These are phyloP conservation scores for Zoysia matrella DNA, from an alignment of 202 grass and related monocot species.

Conservation along the genomic window DNA sequence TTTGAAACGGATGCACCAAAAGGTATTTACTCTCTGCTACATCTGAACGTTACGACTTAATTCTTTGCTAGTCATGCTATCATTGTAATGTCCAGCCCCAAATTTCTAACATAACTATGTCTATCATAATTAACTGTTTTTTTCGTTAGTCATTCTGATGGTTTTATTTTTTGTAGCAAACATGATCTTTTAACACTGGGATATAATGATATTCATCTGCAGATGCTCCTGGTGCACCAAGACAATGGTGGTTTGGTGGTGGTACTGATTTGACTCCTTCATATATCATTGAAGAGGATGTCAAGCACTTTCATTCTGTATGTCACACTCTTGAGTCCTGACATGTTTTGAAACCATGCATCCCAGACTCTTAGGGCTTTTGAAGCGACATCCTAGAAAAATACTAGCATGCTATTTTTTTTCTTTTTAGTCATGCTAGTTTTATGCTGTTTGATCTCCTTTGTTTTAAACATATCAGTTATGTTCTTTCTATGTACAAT, in stretches of 20 bases:
- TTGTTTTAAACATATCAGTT: not conserved
- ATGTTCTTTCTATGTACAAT: too few species aligned
- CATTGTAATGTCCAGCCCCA: not conserved
- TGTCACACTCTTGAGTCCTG: conserved; percentile 3
- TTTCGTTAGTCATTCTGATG: not conserved
- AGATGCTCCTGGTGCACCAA: conserved; percentile 88
- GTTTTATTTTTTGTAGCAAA: conserved; percentile 1
- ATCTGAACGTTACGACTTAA: not conserved
- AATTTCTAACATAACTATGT: not conserved
- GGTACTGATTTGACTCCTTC: conserved; percentile 97
- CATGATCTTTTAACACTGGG: not conserved
- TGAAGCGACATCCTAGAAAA: too few species aligned
- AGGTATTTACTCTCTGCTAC: conserved; percentile 50
- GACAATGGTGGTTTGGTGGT: conserved; percentile 98
- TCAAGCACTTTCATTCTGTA: conserved; percentile 97
- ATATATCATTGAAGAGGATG: conserved; percentile 96
- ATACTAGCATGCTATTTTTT: too few species aligned
- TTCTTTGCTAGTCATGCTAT: not conserved
- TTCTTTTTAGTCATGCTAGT: too few species aligned
- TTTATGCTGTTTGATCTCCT: not conserved
- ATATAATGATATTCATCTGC: conserved; percentile 26
- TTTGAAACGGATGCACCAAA: conserved; percentile 97
- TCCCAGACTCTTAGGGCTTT: too few species aligned
- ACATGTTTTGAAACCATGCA: not conserved
- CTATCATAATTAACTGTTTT: not conserved